Evolutionary conservation across 805 yeast species (phyloP).

Genomic region (Candida andamanensis): DNA sequence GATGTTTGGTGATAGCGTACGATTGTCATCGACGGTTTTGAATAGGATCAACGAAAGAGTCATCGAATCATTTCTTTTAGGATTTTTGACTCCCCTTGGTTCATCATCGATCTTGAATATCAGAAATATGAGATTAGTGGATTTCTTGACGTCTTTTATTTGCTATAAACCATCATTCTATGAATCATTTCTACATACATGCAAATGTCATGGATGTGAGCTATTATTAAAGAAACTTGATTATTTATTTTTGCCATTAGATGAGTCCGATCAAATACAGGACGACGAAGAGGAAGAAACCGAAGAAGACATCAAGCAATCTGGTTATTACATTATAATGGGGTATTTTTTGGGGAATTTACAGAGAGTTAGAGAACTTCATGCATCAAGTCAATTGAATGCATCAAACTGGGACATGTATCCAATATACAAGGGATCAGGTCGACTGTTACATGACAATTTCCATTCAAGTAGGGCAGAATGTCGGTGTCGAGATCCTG

Average conservation of each 20-base stretch:
- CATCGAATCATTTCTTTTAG: conserved; percentile 32
- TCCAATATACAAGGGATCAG: conserved; percentile 32
- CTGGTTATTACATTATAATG: conserved; percentile 25
- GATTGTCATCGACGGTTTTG: conserved; percentile 23
- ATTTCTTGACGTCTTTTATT: conserved; percentile 31
- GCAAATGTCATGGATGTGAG: conserved; percentile 34
- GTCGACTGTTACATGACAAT: conserved; percentile 28
- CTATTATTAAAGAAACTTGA: conserved; percentile 19
- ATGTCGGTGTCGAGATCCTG: conserved; percentile 25
- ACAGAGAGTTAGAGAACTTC: conserved; percentile 33
- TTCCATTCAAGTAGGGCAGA: conserved; percentile 18
- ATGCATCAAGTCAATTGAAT: conserved; percentile 27
- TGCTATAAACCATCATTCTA: conserved; percentile 34
- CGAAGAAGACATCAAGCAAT: conserved; percentile 18
- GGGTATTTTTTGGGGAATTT: conserved; percentile 30
- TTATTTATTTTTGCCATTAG: conserved; percentile 18
- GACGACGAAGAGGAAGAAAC: conserved; percentile 10
- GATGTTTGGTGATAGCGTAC: conserved; percentile 29
- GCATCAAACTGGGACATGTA: conserved; percentile 19
- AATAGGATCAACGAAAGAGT: conserved; percentile 29
- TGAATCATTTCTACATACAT: conserved; percentile 30
- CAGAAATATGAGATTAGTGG: conserved; percentile 25
- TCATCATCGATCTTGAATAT: conserved; percentile 12
- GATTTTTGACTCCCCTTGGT: conserved; percentile 14
- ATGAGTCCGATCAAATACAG: conserved; percentile 11